phyloP scores from a whole-genome alignment of 306 rosid genomes.

The Heteromeles arbutifolia region DNA sequence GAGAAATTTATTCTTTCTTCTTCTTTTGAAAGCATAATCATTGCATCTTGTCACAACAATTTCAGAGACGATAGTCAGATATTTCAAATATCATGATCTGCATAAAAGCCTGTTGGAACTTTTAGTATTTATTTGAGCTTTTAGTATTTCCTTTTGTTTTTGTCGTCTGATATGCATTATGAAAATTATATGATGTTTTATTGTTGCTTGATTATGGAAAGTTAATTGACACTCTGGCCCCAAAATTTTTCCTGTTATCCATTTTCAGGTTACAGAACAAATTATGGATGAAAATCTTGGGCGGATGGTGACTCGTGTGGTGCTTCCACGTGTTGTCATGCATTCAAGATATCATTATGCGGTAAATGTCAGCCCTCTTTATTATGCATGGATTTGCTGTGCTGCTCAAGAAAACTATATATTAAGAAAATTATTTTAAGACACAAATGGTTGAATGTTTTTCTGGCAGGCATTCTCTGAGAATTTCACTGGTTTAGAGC shows the following conservation, averaged over 20 bases:
- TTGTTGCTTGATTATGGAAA: background rate
- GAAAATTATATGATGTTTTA: background rate
- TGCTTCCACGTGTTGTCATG: constrained; percentile 98
- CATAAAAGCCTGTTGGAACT: background rate
- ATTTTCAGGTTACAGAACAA: constrained; percentile 75
- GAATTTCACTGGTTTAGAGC: constrained; percentile 90
- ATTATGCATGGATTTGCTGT: background rate
- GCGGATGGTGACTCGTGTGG: constrained; percentile 81
- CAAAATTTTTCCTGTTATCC: constrained; percentile 8
- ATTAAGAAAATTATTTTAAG: constrained; percentile 10
- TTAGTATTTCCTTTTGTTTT: background rate
- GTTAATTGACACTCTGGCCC: constrained; percentile 1
- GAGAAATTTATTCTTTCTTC: background rate
- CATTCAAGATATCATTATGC: constrained; percentile 88
- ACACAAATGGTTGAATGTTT: constrained; percentile 11
- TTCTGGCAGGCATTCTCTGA: constrained; percentile 74
- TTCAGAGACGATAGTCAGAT: background rate
- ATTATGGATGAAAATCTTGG: constrained; percentile 92
- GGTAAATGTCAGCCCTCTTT: constrained; percentile 32
- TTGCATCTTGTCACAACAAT: background rate
- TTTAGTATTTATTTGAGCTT: background rate
- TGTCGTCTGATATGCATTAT: background rate
- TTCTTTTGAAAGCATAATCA: background rate
- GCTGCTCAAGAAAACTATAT: background rate
- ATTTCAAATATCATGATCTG: background rate